Evolutionary conservation across 345 rosid species (phyloP), one percentile per base, ranked within the genome.

Genomic region (Microthlaspi erraticum): DNA sequence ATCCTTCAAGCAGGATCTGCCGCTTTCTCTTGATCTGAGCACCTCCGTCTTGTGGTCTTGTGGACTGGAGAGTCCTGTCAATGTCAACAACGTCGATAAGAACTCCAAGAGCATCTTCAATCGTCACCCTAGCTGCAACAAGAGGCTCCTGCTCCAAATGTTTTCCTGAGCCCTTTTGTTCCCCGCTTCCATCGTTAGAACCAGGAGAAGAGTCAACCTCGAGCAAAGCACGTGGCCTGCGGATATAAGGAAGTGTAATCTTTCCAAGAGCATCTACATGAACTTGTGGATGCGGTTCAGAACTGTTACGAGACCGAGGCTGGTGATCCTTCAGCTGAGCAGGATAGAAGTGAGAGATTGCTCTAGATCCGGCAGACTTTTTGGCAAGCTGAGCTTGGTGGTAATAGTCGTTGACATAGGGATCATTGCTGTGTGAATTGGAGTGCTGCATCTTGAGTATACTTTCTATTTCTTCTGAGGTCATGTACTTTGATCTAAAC

Each of bases 371-470:
- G 0, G 82, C 4, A 54, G 88, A 81, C 61, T 75, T 86, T 79
- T 85, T 87, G 32, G 92, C 91, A 71, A 95, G 90, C 48, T 82
- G 75, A 70, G 99, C 99, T 79, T 88, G 99, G 74, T 92, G 97
- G 79, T 95, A 95, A 77, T 92, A 95, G 74, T 95, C 99, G 80
- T 89, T 90, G 48, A 89, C 61, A 53, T 95, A 95, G 2, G 92
- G 93, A 70, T 95, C 99, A 72, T 75, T 95, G 82, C 88, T 80
- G 78, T 95, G 99, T 4, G 89, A 83, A 32, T 96, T 80, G 16
- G 92, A 85, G 76, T 88, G 98, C 91, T 95, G 99, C 93, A 95
- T 90, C 79, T 88, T 95, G 64, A 95, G 86, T 56, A 95, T 87
- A 76, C 92, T 87, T 81, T 91, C 99, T 9, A 95, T 91, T 75